A percentile compares a stretch with the other conserved stretches of the same genome.
These are phyloP conservation scores for Agapanthus africanus DNA, from an alignment of 106 monocot genomes.

Conservation along the genomic window DNA sequence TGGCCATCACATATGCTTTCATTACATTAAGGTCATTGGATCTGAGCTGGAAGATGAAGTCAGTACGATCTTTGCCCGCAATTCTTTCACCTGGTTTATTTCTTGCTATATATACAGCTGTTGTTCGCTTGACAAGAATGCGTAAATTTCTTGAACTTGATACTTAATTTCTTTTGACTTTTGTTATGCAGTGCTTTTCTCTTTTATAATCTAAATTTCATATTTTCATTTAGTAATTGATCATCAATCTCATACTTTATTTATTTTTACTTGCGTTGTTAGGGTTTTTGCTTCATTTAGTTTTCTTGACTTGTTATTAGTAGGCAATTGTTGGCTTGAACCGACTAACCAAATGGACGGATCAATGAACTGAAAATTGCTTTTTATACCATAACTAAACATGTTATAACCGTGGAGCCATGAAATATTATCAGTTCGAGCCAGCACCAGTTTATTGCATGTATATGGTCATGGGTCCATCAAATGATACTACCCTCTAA, in stretches of 20 bases:
- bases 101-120: constrained; percentile 36
- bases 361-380: no score
- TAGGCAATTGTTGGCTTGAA: no score
- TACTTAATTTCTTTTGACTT: not conserved
- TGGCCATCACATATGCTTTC: constrained; percentile 46
- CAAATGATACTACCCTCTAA: no score
- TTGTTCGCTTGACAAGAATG: constrained; percentile 51
- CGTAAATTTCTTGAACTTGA: constrained; percentile 42
- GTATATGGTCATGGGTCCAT: no score
- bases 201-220: not conserved
- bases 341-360: no score
- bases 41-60: constrained; percentile 44
- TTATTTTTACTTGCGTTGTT: not conserved
- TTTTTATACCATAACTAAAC: no score
- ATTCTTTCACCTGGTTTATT: constrained; percentile 52
- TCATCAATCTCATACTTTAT: constrained; percentile 3
- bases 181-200: no score
- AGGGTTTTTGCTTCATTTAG: not conserved
- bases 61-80: constrained; percentile 47
- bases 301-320: not conserved
- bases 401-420: no score
- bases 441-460: no score
- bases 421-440: no score
- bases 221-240: not conserved
- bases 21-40: constrained; percentile 38